A percentile compares a stretch with the other conserved stretches of the same genome.
Evolutionary conservation across 257 asterid species (phyloP).

Genomic region (Solanum clarkiae): DNA sequence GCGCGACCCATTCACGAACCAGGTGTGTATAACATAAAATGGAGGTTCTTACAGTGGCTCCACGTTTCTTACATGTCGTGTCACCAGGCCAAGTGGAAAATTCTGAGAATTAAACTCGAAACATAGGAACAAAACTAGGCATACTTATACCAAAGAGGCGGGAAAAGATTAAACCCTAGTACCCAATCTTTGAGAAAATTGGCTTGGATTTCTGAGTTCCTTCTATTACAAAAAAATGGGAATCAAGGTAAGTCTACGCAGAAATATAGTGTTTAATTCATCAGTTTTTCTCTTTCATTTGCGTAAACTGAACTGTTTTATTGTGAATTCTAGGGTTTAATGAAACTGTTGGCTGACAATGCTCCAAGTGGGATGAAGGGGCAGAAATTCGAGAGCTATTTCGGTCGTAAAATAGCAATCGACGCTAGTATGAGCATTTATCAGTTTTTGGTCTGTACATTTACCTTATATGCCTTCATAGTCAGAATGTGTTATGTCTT

Average conservation of each 20-base stretch:
- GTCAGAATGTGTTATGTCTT: background rate
- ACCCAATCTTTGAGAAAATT: background rate
- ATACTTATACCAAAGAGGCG: background rate
- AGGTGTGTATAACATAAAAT: background rate
- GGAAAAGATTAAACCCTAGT: conserved; percentile 6
- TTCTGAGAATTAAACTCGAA: background rate
- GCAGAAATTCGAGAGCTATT: conserved; percentile 92
- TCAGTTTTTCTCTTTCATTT: background rate
- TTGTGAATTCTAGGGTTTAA: conserved; percentile 59
- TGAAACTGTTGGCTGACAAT: conserved; percentile 88
- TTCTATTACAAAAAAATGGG: conserved; percentile 10
- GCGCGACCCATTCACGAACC: background rate
- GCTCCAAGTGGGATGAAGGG: conserved; percentile 87
- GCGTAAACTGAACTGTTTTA: background rate
- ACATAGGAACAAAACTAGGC: background rate
- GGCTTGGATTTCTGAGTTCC: background rate
- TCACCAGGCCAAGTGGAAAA: background rate
- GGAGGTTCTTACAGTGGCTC: background rate
- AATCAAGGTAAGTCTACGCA: conserved; percentile 14
- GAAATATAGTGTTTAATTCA: background rate
- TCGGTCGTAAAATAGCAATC: conserved; percentile 91
- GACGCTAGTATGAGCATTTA: conserved; percentile 99
- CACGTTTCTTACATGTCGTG: background rate
- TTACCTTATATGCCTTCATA: background rate
- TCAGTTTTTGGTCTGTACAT: conserved; percentile 66